phyloP scores from a whole-genome alignment of 148 eudicot species.

The Chenopodium suecicum region DNA sequence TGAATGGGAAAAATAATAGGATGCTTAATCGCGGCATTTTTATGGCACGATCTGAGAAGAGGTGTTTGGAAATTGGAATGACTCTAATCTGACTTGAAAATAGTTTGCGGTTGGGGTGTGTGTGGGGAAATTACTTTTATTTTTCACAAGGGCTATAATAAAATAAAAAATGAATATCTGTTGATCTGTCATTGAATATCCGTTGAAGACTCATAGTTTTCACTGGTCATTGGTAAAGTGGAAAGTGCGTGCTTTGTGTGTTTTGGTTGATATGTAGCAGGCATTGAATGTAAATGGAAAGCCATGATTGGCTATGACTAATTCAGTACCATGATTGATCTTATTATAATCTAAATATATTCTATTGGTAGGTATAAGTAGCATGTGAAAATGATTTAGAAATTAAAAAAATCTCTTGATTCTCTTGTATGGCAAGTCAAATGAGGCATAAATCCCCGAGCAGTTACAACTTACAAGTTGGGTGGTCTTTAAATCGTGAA shows the following conservation, averaged over 20 bases:
- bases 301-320: too few relatives aligned
- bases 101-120: not conserved
- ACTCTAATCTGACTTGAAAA: not conserved
- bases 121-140: not conserved
- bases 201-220: too few relatives aligned
- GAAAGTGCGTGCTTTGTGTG: not conserved
- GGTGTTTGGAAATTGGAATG: not conserved
- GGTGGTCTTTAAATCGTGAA: too few relatives aligned
- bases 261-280: not conserved
- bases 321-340: too few relatives aligned
- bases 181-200: too few relatives aligned
- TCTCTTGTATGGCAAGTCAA: not conserved
- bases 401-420: too few relatives aligned
- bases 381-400: not conserved
- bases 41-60: not conserved
- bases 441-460: not conserved
- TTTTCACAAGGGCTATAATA: not conserved
- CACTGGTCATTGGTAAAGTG: not conserved
- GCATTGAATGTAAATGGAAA: not conserved
- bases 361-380: too few relatives aligned
- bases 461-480: too few relatives aligned
- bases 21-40: too few relatives aligned
- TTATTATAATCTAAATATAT: too few relatives aligned
- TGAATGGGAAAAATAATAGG: not conserved
- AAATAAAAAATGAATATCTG: too few relatives aligned